Base-by-base conservation (phyloP, 345 rosid species). In the Eucalyptus urophylla region DNA sequence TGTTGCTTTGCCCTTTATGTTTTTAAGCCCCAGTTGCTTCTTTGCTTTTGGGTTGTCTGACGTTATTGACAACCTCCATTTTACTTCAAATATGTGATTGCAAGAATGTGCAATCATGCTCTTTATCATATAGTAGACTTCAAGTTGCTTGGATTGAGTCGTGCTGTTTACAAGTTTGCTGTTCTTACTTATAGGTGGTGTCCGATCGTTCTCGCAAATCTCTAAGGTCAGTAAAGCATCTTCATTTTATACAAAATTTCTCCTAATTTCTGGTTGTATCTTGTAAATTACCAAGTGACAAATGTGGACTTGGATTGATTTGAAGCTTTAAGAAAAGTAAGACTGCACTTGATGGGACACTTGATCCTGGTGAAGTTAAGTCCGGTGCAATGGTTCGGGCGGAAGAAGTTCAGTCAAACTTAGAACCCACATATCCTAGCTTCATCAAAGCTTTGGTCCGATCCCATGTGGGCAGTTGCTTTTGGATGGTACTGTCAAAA, bases 401-500 rank as follows among this genome's bases (percentile, higher is more conserved):
- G 12, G 94, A 94, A 89, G 95, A 94, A 89, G 91, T 95, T 89
- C 96, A 92, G 88, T 94, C 95, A 65, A 95, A 95, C 92, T 91
- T 95, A 69, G 96, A 93, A 86, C 90, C 95, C 12, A 86, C 53
- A 53, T 91, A 88, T 88, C 97, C 96, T 87, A 95, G 94, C 90
- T 95, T 95, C 87, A 86, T 94, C 88, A 95, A 94, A 89, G 89
- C 91, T 87, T 90, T 95, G 94, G 95, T 95, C 89, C 93, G 96
- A 87, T 94, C 96, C 86, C 97, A 95, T 90, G 94, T 94, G 49
- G 94, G 92, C 86, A 93, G 96, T 90, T 95, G 97, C 90, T 95
- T 92, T 92, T 94, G 96, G 95, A 95, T 95, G 96, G 97, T 95
- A 90, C 89, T 21, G 45, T 29, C 1, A 14, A 87, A 87, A 83